A percentile compares a stretch with the other conserved stretches of the same genome.
Evolutionary conservation across 257 asterid genomes (phyloP).

Genomic region (Phtheirospermum japonicum): DNA sequence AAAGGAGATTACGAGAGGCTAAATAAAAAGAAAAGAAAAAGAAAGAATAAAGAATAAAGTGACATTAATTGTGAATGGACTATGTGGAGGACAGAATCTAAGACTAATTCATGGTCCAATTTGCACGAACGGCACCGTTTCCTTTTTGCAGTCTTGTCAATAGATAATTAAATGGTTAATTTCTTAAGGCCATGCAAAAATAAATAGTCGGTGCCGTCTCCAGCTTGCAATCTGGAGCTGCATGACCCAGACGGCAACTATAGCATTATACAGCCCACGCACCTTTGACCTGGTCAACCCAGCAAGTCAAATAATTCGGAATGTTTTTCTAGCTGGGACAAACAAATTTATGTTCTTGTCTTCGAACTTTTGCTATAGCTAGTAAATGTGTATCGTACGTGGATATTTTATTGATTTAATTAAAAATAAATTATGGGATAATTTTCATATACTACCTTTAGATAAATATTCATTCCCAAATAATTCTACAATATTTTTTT

Average conservation of each 20-base stretch:
- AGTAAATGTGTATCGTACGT: no score
- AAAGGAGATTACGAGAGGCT: no score
- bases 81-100: constrained; percentile 10
- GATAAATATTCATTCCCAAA: no score
- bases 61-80: background rate
- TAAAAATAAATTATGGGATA: no score
- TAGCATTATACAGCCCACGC: background rate
- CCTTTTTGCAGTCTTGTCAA: background rate
- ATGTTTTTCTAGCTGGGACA: background rate
- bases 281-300: constrained; percentile 6
- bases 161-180: constrained; percentile 17
- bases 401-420: no score
- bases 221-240: background rate
- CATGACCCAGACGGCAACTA: constrained; percentile 16
- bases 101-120: constrained; percentile 16
- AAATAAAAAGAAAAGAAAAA: background rate
- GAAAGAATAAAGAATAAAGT: background rate
- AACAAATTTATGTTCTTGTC: background rate
- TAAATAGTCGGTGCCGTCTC: constrained; percentile 37
- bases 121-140: background rate
- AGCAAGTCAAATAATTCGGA: background rate
- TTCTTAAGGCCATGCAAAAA: background rate
- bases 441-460: no score
- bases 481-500: no score
- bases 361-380: background rate